Evolutionary conservation across 495 filamentous ascomycete species (phyloP).

Genomic region (Aspergillus nanangensis): DNA sequence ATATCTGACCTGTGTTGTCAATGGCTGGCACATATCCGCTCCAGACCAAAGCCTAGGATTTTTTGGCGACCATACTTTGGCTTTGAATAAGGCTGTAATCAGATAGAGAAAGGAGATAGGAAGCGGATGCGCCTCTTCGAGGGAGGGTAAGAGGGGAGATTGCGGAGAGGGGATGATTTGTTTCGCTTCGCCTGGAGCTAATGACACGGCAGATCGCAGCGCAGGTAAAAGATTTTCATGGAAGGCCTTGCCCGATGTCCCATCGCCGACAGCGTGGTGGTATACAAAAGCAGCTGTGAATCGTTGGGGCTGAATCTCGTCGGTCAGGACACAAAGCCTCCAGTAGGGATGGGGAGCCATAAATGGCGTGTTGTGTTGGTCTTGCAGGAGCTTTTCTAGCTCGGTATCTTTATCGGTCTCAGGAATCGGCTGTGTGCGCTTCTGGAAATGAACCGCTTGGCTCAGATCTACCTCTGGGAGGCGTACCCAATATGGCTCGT

Average conservation of each 20-base stretch:
- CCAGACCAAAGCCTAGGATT: slow-evolving; percentile 22
- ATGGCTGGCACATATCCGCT: slow-evolving; percentile 14
- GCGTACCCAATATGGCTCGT: slow-evolving; percentile 40
- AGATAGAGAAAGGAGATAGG: slow-evolving; percentile 25
- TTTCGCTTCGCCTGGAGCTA: slow-evolving; percentile 14
- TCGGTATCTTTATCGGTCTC: slow-evolving; percentile 13
- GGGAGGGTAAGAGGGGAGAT: slow-evolving; percentile 25
- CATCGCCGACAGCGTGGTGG: slow-evolving; percentile 34
- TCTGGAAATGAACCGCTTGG: slow-evolving; percentile 26
- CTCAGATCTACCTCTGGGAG: slow-evolving; percentile 37
- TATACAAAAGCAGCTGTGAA: slow-evolving; percentile 36
- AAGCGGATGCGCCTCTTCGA: slow-evolving; percentile 20
- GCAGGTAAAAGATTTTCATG: slow-evolving; percentile 27
- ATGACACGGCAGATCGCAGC: slow-evolving; percentile 8
- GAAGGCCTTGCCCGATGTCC: slow-evolving; percentile 31
- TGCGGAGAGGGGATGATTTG: slow-evolving; percentile 20
- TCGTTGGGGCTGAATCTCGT: slow-evolving; percentile 12
- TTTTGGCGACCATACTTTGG: slow-evolving; percentile 18
- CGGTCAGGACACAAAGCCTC: slow-evolving; percentile 30
- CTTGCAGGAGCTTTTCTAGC: slow-evolving; percentile 29
- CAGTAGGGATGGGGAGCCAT: slow-evolving; percentile 29
- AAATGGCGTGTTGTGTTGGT: slow-evolving; percentile 34
- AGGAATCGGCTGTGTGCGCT: slow-evolving; percentile 13
- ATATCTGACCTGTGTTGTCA: slow-evolving; percentile 16
- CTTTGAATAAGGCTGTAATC: slow-evolving; percentile 21